phyloP scores from a whole-genome alignment of 768 basidiomycete species.

The Tylopilus felleus region DNA sequence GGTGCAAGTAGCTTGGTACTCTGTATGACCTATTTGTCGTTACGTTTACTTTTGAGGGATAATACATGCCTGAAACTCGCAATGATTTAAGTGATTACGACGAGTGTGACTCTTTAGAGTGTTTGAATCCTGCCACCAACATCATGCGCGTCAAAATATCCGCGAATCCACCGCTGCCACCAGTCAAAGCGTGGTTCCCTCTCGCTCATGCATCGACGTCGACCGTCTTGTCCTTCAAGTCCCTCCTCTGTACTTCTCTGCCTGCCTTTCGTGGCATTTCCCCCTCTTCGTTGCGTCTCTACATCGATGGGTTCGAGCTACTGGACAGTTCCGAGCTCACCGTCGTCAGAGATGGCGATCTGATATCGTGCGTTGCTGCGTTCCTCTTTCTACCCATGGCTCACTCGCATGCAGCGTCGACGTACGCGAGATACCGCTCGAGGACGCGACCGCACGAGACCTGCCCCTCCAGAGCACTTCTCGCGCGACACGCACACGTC shows the following conservation, averaged over 20 bases:
- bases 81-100: no score
- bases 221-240: conserved; percentile 18
- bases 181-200: conserved; percentile 52
- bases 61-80: no score
- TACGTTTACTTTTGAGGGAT: no score
- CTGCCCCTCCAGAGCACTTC: not conserved
- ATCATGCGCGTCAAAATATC: conserved; percentile 47
- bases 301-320: conserved; percentile 30
- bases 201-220: conserved; percentile 7
- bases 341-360: conserved; percentile 27
- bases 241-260: conserved; percentile 15
- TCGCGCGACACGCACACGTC: no score
- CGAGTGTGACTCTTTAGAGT: not conserved
- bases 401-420: conserved; percentile 16
- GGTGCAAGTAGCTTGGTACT: not conserved
- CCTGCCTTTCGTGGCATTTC: conserved; percentile 1
- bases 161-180: conserved; percentile 44
- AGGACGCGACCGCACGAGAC: no score
- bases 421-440: not conserved
- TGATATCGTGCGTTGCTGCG: conserved; percentile 21
- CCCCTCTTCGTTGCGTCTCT: conserved; percentile 12
- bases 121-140: not conserved
- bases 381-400: not conserved
- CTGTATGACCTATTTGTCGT: no score
- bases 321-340: conserved; percentile 27